Base-by-base conservation (phyloP, 2,329 filamentous ascomycete genomes). In the Hirsutella rhossiliensis region DNA sequence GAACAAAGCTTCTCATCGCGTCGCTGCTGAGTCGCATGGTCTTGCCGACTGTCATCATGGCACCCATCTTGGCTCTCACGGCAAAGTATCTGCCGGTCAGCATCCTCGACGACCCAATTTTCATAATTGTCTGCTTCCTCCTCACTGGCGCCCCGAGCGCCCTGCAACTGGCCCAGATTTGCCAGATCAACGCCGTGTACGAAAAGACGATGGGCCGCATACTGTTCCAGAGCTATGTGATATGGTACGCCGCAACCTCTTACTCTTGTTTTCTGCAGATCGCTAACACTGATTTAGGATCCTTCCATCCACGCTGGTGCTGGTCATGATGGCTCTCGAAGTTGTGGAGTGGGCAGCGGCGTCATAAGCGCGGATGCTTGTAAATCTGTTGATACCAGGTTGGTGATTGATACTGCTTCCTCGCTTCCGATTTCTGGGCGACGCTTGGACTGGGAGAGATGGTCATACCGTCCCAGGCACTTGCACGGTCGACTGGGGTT, bases 31-130 rank as follows among this genome's bases (percentile, higher is more conserved):
- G 85, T 55, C 84, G 92, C 41, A 98, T 98, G 92, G 62, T 97
- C 7, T 72, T 98, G 5, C 92, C 92, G 1, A 95, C 87, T 0
- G 57, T 94, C 36, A 76, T 96, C 61, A 97, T 97, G 87, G 86
- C 88, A 0, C 92, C 92, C 3, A 69, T 97, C 39, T 68, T 98
- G 31, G 90, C 90, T 0, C 50, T 97, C 15, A 75, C 84, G 39
- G 92, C 92, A 47, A 97, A 96, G 61, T 96, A 82, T 57, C 77
- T 95, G 23, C 87, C 87, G 3, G 76, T 98, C 57, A 94, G 86
- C 69, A 97, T 98, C 54, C 71, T 98, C 30, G 92, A 94, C 60
- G 92, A 98, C 59, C 92, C 92, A 11, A 98, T 98, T 56, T 98
- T 98, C 63, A 82, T 98, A 53, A 87, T 98, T 53, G 92, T 98